Base-by-base conservation (phyloP, 2,329 filamentous ascomycete species). In the Stenocarpella maydis region DNA sequence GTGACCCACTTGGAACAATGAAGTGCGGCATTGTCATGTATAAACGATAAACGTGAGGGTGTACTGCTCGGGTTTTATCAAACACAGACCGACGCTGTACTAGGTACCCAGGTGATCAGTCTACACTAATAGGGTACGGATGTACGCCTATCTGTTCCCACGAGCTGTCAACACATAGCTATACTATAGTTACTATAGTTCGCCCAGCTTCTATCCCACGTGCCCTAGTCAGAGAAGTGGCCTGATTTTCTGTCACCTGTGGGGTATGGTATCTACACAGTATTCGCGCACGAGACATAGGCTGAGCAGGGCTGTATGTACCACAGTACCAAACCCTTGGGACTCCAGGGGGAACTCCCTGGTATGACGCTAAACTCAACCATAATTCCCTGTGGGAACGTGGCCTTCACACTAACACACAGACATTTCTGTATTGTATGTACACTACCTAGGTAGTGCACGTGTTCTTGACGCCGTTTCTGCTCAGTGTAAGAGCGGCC, bases 181-280 rank as follows among this genome's bases (percentile, higher is more conserved):
- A n/a, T n/a, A n/a, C n/a, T n/a, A n/a, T n/a, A n/a, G n/a, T n/a
- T n/a, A n/a, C n/a, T n/a, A n/a, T n/a, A n/a, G n/a, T n/a, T n/a
- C n/a, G n/a, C 58, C 58, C 39, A 47, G 58, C 12, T 45, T 61
- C 19, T 61, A 15, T n/a, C 19, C 58, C 58, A 61, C 39, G 9
- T 47, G 26, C 58, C 10, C 58, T 61, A 61, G 58, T 61, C 58
- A 61, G 58, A 47, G 19, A 34, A 31, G n/a, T 61, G 58, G 14
- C 26, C 58, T 61, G 58, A 61, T 61, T 47, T 28, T n/a, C 34
- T 19, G 15, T 47, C 47, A 19, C 6, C 4, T 15, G 58, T 61
- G 41, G 58, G 41, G 55, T 47, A 5, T 28, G 41, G 0, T 4
- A 43, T 61, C 47, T 26, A 28, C 14, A 41, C 28, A 47, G 0